These are phyloP conservation scores for Arbutus unedo DNA, from an alignment of 148 eudicot species.

Conservation along the genomic window DNA sequence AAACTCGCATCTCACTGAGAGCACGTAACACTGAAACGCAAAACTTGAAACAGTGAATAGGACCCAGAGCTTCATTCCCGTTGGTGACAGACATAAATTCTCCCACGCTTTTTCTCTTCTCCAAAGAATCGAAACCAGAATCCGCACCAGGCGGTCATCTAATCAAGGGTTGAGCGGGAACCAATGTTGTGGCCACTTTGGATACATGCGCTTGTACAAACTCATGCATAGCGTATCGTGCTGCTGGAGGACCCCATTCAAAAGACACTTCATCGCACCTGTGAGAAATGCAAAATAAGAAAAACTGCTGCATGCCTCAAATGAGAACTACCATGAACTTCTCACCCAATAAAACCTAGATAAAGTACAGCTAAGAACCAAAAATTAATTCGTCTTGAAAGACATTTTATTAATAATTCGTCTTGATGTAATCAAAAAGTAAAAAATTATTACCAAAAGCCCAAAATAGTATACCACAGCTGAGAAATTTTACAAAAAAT, in stretches of 20 bases:
- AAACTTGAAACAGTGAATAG: slow-evolving; percentile 31
- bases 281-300: neutral
- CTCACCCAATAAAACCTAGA: neutral
- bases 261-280: slow-evolving; percentile 94
- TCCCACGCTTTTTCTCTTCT: neutral
- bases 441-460: too few relatives aligned
- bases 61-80: slow-evolving; percentile 96
- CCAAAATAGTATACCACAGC: too few relatives aligned
- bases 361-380: neutral
- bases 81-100: neutral
- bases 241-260: slow-evolving; percentile 88
- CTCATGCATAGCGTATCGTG: slow-evolving; percentile 90
- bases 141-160: slow-evolving; percentile 13
- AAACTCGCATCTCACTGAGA: neutral
- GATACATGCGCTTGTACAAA: slow-evolving; percentile 82
- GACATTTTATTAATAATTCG: too few relatives aligned
- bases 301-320: neutral
- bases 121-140: slow-evolving; percentile 23
- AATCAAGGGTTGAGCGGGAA: slow-evolving; percentile 52
- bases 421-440: too few relatives aligned
- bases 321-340: neutral
- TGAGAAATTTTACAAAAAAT: too few relatives aligned
- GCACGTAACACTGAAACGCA: neutral
- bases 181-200: slow-evolving; percentile 82
- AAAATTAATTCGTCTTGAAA: neutral